These are phyloP conservation scores for Pulveroboletus sp. DNA, from an alignment of 768 basidiomycete genomes.

Conservation along the genomic window DNA sequence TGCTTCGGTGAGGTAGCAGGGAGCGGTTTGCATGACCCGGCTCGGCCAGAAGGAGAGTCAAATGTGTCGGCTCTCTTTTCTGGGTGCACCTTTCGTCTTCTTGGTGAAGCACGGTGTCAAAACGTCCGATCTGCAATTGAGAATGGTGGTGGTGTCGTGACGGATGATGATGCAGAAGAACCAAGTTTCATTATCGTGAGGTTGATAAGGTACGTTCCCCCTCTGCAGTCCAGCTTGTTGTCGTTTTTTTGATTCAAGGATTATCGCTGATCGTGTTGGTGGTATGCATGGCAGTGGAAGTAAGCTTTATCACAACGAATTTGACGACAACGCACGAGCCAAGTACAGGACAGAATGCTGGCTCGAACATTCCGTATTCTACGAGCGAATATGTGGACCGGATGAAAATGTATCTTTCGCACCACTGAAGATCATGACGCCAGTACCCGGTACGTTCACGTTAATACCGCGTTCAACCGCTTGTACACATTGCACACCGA, in stretches of 20 bases:
- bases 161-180: slow-evolving; percentile 40
- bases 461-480: background rate
- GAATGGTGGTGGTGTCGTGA: slow-evolving; percentile 50
- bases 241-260: background rate
- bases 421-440: slow-evolving; percentile 56
- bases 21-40: slow-evolving; percentile 3
- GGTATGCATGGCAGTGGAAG: slow-evolving; percentile 51
- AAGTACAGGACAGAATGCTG: slow-evolving; percentile 90
- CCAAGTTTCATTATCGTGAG: slow-evolving; percentile 67
- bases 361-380: slow-evolving; percentile 81
- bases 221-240: no score
- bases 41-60: background rate
- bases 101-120: slow-evolving; percentile 62
- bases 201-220: slow-evolving; percentile 55
- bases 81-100: slow-evolving; percentile 51
- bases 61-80: slow-evolving; percentile 39
- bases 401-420: slow-evolving; percentile 67
- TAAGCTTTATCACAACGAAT: slow-evolving; percentile 57
- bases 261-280: background rate
- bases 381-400: slow-evolving; percentile 62
- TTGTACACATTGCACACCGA: background rate
- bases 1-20: slow-evolving; percentile 17
- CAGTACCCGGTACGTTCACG: slow-evolving; percentile 48
- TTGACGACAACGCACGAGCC: slow-evolving; percentile 37
- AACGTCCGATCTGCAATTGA: slow-evolving; percentile 60